phyloP scores from a whole-genome alignment of 1,139 yeast genomes.

The Saccharomycopsis hybrid region DNA sequence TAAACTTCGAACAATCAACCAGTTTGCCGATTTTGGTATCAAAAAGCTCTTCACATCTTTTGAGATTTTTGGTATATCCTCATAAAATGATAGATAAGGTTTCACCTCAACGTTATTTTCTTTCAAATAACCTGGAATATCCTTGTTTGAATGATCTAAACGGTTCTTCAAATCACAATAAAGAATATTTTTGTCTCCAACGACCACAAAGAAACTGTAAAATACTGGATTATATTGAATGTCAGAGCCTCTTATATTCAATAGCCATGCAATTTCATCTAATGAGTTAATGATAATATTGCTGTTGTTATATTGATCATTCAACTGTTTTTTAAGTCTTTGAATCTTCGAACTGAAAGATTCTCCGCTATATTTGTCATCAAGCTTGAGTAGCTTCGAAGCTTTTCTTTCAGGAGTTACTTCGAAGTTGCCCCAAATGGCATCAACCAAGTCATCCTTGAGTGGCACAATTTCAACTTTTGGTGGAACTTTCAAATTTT shows the following conservation, averaged over 20 bases:
- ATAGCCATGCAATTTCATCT: conserved; percentile 91
- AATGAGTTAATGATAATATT: conserved; percentile 59
- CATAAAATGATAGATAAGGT: conserved; percentile 54
- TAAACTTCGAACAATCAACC: conserved; percentile 67
- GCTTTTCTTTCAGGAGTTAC: conserved; percentile 42
- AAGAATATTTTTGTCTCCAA: conserved; percentile 44
- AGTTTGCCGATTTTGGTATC: conserved; percentile 63
- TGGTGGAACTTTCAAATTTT: conserved; percentile 27
- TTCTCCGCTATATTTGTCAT: conserved; percentile 44
- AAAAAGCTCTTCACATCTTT: conserved; percentile 35
- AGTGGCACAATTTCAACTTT: conserved; percentile 59
- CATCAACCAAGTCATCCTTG: conserved; percentile 64
- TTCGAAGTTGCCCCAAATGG: conserved; percentile 56
- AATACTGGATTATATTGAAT: conserved; percentile 90
- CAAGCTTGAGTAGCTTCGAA: conserved; percentile 42
- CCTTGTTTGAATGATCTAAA: conserved; percentile 27
- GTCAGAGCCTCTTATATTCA: conserved; percentile 81
- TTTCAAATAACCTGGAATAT: conserved; percentile 32
- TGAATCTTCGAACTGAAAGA: conserved; percentile 35
- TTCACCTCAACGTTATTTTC: conserved; percentile 40
- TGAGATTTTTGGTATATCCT: conserved; percentile 35
- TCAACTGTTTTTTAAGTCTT: conserved; percentile 27
- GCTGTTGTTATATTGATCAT: conserved; percentile 32
- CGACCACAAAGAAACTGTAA: conserved; percentile 66
- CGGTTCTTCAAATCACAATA: conserved; percentile 45